Percentiles rank a stretch among this genome's conserved stretches.
Conservation (phyloP, 2,329 filamentous ascomycete species). For the Dendrostoma leiphaemia region DNA sequence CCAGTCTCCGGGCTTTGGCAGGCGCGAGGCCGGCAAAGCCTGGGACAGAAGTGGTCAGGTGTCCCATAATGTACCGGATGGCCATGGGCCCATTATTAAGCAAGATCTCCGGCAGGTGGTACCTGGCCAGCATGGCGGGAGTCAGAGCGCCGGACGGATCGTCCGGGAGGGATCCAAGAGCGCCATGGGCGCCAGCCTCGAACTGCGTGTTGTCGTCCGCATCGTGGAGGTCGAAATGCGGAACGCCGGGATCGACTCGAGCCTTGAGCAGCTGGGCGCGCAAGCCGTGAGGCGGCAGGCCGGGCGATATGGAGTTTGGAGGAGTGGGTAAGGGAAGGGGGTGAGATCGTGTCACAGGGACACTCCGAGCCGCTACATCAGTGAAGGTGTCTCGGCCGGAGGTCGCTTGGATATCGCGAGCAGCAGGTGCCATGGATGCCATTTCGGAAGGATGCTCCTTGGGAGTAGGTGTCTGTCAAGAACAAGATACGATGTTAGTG, state of each 20-base stretch:
- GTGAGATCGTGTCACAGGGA: conserved; percentile 60
- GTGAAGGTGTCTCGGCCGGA: conserved; percentile 68
- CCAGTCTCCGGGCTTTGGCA: conserved; percentile 83
- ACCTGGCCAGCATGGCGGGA: conserved; percentile 78
- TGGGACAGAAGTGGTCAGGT: conserved; percentile 88
- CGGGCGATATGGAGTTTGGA: conserved; percentile 92
- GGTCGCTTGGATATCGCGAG: conserved; percentile 65
- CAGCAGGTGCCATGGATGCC: conserved; percentile 65
- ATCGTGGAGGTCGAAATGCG: conserved; percentile 83
- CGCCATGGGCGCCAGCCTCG: conserved; percentile 24
- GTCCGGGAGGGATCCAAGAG: conserved; percentile 46
- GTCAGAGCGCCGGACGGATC: conserved; percentile 82
- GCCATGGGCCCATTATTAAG: conserved; percentile 86
- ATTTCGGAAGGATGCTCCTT: conserved; percentile 50
- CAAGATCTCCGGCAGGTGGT: conserved; percentile 88
- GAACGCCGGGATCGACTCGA: conserved; percentile 68
- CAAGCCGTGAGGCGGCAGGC: conserved; percentile 76
- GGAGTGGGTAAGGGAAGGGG: conserved; percentile 83
- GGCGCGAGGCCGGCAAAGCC: conserved; percentile 88
- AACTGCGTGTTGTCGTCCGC: conserved; percentile 41
- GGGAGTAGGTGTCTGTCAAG: conserved; percentile 24
- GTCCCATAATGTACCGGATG: conserved; percentile 93
- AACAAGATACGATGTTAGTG: conserved; percentile 24
- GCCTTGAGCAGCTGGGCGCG: conserved; percentile 64
- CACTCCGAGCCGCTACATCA: conserved; percentile 68